Percentiles rank a stretch among this genome's conserved stretches.
Evolutionary conservation across 441 rosid genomes (phyloP).

Genomic region (Flueggea neowawraea): DNA sequence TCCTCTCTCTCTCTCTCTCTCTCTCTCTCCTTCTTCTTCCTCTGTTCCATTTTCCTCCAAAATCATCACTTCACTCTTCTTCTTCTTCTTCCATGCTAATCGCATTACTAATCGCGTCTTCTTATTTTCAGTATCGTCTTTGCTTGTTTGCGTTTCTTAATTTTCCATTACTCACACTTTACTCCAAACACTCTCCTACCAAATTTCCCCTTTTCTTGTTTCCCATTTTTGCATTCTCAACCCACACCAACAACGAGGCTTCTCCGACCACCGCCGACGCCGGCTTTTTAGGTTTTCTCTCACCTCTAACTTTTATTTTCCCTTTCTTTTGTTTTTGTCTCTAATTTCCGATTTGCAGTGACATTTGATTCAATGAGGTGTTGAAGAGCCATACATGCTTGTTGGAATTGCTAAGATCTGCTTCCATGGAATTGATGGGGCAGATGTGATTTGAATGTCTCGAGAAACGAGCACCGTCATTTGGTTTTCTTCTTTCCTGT

Average conservation of each 20-base stretch:
- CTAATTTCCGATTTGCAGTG: neutral
- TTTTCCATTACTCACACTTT: too few species aligned
- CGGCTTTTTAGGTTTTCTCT: too few species aligned
- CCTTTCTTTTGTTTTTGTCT: neutral
- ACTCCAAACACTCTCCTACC: neutral
- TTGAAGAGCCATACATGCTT: neutral
- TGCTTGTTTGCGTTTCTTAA: too few species aligned
- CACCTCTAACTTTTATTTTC: too few species aligned
- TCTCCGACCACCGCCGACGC: neutral
- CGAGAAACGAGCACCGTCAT: neutral
- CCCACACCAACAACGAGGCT: too few species aligned
- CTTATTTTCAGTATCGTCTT: neutral
- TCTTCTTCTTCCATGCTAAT: neutral
- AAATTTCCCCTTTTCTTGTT: neutral
- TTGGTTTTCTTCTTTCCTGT: neutral
- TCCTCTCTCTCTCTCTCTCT: neutral
- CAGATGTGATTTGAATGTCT: constrained; percentile 16
- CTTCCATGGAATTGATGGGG: neutral
- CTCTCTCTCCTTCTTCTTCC: neutral
- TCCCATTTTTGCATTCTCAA: too few species aligned
- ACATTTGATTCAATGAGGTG: neutral
- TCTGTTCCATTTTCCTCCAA: neutral
- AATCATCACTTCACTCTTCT: too few species aligned
- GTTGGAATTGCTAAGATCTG: constrained; percentile 2
- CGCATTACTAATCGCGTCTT: neutral